Evolutionary conservation across 140 eudicot species (phyloP), one percentile per base, ranked within the genome.

Genomic region (Erigeron philadelphicus): DNA sequence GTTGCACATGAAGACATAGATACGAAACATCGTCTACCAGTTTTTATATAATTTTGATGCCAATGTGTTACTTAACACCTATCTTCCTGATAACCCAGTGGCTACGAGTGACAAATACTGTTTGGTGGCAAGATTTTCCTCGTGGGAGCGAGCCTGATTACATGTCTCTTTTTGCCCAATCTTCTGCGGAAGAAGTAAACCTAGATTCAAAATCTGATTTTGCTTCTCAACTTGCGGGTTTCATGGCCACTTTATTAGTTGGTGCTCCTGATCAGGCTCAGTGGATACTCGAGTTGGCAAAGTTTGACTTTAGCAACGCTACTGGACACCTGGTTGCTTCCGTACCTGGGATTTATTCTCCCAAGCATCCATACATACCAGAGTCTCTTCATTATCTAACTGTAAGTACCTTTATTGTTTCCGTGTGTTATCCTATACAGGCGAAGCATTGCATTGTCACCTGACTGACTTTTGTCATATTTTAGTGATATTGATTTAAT

Each of bases 121-220:
- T 91, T 61, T 91, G 96, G 96, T 90, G 95, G 95, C 97, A 91
- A 79, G 96, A 91, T 74, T 91, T 90, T 60, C 96, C 91, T 48
- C 85, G 69, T 54, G 71, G 75, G 11, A 81, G 71, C 53, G 64
- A 38, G 19, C 86, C 89, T 8, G 82, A 85, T 71, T 83, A 70
- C 62, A 72, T 60, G 19, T 74, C 95, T 56, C 84, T 91, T 44
- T 88, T 91, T 69, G 50, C 82, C 43, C 85, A 64, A 74, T 66
- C 80, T 60, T 62, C 84, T 63, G 56, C 44, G 2, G 95, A 75
- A 67, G 86, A 78, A 75, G 69, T 54, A 63, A 76, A 80, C 74
- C 52, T 43, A 58, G 68, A 66, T 66, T 72, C 85, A 64, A 81
- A 68, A 72, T 76, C 95, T 41, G 97, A 91, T 84, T 91, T 88